Percentiles rank a stretch among this genome's conserved stretches.
Evolutionary conservation across 495 filamentous ascomycete species (phyloP).

Genomic region (Penicillium crystallinum): DNA sequence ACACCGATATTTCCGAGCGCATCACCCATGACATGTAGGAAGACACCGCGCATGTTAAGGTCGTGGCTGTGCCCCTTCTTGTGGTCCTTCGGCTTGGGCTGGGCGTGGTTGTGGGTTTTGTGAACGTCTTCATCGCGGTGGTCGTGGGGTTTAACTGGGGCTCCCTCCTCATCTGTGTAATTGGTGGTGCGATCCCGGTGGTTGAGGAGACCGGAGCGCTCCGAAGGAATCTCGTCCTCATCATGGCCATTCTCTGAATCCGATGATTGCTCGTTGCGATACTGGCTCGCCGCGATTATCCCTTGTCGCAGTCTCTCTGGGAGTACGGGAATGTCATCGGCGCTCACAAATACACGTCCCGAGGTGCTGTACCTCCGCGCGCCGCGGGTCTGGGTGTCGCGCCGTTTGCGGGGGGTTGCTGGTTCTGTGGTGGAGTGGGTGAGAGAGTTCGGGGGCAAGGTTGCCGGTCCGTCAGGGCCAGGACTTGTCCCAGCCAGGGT

Average conservation of each 20-base stretch:
- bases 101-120: constrained; percentile 69
- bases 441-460: constrained; percentile 36
- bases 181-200: constrained; percentile 31
- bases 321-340: constrained; percentile 75
- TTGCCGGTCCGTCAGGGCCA: constrained; percentile 13
- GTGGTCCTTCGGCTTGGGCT: constrained; percentile 57
- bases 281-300: constrained; percentile 72
- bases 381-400: constrained; percentile 41
- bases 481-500: constrained; percentile 47
- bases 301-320: constrained; percentile 88
- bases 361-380: constrained; percentile 51
- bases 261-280: constrained; percentile 46
- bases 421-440: constrained; percentile 29
- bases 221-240: constrained; percentile 39
- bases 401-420: constrained; percentile 29
- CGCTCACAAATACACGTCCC: constrained; percentile 47
- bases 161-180: constrained; percentile 35
- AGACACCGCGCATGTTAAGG: constrained; percentile 96
- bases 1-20: constrained; percentile 96
- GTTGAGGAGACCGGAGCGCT: constrained; percentile 33
- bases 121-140: constrained; percentile 33
- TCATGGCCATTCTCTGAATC: constrained; percentile 50
- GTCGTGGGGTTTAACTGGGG: constrained; percentile 8
- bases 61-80: constrained; percentile 71
- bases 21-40: constrained; percentile 94